Percentiles rank a stretch among this genome's conserved stretches.
Evolutionary conservation across 306 rosid species (phyloP).

Genomic region (Quercus aquifolioides): DNA sequence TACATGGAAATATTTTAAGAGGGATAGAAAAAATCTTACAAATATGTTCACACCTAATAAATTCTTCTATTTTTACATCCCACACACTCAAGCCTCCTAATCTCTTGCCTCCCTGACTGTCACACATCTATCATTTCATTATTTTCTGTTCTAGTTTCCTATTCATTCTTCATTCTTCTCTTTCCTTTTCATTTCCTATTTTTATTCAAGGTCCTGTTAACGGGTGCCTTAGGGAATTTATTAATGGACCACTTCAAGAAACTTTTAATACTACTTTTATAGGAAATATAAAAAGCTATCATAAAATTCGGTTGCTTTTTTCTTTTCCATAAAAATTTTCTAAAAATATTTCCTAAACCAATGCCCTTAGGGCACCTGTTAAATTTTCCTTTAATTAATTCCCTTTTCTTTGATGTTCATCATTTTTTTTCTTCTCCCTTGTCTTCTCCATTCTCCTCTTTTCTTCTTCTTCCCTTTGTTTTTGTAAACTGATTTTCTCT

Average conservation of each 20-base stretch:
- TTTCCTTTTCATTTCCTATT: not conserved
- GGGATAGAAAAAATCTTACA: not conserved
- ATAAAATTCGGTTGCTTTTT: no score
- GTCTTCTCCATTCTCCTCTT: not conserved
- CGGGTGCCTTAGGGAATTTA: no score
- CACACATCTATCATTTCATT: no score
- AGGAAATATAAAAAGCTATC: no score
- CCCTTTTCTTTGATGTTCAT: not conserved
- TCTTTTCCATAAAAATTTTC: no score
- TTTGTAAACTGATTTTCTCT: not conserved
- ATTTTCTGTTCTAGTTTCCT: no score
- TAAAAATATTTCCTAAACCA: no score
- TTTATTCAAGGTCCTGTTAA: not conserved
- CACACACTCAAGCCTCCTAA: not conserved
- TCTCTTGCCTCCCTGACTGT: not conserved
- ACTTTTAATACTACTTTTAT: no score
- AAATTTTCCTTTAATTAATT: not conserved
- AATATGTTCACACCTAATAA: not conserved
- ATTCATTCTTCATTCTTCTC: no score
- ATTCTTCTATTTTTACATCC: not conserved
- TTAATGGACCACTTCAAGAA: no score
- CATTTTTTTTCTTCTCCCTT: not conserved
- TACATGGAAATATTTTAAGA: no score
- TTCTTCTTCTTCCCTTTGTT: not conserved
- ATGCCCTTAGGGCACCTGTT: rapidly evolving